Conservation (phyloP, 768 basidiomycete genomes). For the Lactifluus echinatus region DNA sequence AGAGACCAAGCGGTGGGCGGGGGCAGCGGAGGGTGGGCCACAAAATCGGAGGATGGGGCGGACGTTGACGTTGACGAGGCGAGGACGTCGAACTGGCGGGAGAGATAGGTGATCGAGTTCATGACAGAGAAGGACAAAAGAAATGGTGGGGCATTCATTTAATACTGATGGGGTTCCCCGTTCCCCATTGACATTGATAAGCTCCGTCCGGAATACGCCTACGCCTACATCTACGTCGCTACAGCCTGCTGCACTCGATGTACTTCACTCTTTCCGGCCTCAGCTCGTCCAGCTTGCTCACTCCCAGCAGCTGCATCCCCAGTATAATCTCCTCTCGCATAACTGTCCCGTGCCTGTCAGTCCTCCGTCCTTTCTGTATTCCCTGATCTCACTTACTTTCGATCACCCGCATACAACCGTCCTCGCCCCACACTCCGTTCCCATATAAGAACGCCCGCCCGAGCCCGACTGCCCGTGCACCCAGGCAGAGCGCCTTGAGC, state of each 20-base stretch:
- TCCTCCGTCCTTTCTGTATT: neutral
- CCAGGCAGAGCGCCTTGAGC: constrained; percentile 42
- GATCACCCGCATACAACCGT: constrained; percentile 23
- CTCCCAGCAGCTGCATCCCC: constrained; percentile 35
- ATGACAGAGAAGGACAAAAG: constrained; percentile 30
- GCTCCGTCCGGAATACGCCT: too few species aligned
- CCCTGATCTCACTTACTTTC: constrained; percentile 23
- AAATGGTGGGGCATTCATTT: neutral
- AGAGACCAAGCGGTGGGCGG: constrained; percentile 32
- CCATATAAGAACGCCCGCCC: constrained; percentile 39
- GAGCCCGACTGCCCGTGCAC: constrained; percentile 38
- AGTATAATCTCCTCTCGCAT: constrained; percentile 34
- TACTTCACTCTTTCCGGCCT: constrained; percentile 32
- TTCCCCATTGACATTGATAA: too few species aligned
- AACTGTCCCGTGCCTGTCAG: constrained; percentile 23
- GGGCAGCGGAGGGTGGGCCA: constrained; percentile 50
- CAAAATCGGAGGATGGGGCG: constrained; percentile 55
- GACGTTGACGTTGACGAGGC: constrained; percentile 51
- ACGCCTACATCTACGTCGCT: too few species aligned
- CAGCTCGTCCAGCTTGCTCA: constrained; percentile 31
- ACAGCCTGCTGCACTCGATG: too few species aligned
- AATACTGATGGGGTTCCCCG: neutral
- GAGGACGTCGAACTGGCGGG: constrained; percentile 74
- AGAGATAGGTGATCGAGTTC: constrained; percentile 78
- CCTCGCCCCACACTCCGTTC: constrained; percentile 31